Conservation (phyloP, 2,329 filamentous ascomycete species). For the Talaromyces islandicus region DNA sequence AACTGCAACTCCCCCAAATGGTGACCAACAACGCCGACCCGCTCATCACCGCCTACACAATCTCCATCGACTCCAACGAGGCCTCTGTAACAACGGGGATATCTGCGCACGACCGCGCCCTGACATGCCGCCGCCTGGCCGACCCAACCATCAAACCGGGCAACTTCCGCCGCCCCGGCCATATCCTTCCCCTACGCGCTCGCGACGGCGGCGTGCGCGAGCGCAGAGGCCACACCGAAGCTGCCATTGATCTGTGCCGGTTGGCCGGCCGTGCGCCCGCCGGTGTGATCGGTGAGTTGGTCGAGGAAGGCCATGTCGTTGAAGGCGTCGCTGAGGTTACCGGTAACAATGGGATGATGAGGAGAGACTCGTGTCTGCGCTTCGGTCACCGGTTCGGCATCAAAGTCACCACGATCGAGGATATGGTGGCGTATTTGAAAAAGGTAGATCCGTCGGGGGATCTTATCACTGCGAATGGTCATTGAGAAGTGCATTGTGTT, state of each 20-base stretch:
- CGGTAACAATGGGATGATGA: slow-evolving; percentile 76
- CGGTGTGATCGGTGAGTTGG: slow-evolving; percentile 84
- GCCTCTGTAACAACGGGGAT: slow-evolving; percentile 80
- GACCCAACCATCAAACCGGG: slow-evolving; percentile 52
- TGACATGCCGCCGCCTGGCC: slow-evolving; percentile 74
- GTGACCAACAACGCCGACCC: slow-evolving; percentile 72
- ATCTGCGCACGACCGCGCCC: slow-evolving; percentile 75
- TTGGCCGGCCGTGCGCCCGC: slow-evolving; percentile 71
- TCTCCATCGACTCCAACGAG: slow-evolving; percentile 76
- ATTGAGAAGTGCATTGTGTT: slow-evolving; percentile 16
- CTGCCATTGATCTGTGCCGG: slow-evolving; percentile 81
- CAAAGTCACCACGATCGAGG: slow-evolving; percentile 92
- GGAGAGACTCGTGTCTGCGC: slow-evolving; percentile 76
- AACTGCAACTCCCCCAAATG: slow-evolving; percentile 83
- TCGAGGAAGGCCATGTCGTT: slow-evolving; percentile 74
- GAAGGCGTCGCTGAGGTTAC: slow-evolving; percentile 59
- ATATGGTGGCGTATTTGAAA: slow-evolving; percentile 74
- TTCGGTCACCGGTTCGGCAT: slow-evolving; percentile 87
- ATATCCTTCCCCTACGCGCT: slow-evolving; percentile 80
- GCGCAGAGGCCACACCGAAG: slow-evolving; percentile 84
- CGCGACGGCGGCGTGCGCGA: slow-evolving; percentile 73
- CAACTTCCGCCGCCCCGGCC: slow-evolving; percentile 75
- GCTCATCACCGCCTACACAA: slow-evolving; percentile 86
- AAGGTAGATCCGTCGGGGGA: slow-evolving; percentile 50
- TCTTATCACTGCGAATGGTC: slow-evolving; percentile 25